Evolutionary conservation across 768 basidiomycete species (phyloP).

Genomic region (Hebeloma cylindrosporum): DNA sequence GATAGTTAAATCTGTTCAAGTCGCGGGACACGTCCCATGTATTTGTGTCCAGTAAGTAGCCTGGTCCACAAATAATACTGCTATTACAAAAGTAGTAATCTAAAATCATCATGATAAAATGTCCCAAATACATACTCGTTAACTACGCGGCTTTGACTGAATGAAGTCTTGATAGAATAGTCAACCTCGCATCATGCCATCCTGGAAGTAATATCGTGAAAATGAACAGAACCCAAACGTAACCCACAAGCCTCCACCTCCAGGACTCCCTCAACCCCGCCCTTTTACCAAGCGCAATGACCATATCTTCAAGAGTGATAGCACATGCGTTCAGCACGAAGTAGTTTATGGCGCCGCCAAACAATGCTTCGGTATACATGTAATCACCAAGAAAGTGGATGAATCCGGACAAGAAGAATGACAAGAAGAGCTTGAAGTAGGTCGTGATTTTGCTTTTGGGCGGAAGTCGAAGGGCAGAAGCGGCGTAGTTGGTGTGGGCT

Average conservation of each 20-base stretch:
- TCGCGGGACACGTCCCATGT: too few species aligned
- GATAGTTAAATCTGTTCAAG: too few species aligned
- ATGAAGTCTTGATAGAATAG: background rate
- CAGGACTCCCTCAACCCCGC: background rate
- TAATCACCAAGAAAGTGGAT: constrained; percentile 2
- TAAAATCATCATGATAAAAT: too few species aligned
- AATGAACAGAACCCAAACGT: background rate
- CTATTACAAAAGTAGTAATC: too few species aligned
- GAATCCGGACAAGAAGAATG: constrained; percentile 1
- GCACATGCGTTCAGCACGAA: constrained; percentile 1
- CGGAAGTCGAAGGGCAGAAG: background rate
- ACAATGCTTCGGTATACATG: background rate
- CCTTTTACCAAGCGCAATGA: background rate
- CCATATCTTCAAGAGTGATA: background rate
- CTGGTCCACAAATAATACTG: too few species aligned
- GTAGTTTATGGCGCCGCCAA: background rate
- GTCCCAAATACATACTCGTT: too few species aligned
- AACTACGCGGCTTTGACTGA: too few species aligned
- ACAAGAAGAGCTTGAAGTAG: background rate
- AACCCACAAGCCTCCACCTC: background rate
- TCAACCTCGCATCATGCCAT: background rate
- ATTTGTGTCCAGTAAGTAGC: too few species aligned
- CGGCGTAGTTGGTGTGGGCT: background rate
- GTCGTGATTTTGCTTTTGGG: background rate
- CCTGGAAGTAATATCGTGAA: background rate